Evolutionary conservation across 805 yeast species (phyloP).

Genomic region (Jamesozyma piceae): DNA sequence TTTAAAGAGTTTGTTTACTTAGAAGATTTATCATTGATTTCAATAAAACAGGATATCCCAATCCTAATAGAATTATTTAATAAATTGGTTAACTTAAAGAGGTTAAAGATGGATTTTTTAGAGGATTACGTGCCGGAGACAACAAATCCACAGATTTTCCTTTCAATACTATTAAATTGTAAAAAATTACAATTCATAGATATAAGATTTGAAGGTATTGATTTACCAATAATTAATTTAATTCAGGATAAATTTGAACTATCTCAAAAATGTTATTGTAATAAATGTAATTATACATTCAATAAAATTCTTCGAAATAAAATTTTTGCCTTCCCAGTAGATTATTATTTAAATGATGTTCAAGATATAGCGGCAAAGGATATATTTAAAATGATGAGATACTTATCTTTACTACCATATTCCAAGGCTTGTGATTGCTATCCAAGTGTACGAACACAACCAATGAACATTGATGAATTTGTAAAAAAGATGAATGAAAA

Average conservation of each 20-base stretch:
- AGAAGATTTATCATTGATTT: slow-evolving; percentile 35
- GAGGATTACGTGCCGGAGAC: slow-evolving; percentile 30
- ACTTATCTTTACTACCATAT: slow-evolving; percentile 32
- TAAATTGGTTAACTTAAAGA: slow-evolving; percentile 25
- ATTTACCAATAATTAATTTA: slow-evolving; percentile 24
- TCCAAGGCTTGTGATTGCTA: slow-evolving; percentile 37
- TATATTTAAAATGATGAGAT: slow-evolving; percentile 31
- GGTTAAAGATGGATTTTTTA: slow-evolving; percentile 35
- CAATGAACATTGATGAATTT: slow-evolving; percentile 30
- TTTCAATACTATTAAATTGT: slow-evolving; percentile 29
- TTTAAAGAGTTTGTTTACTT: slow-evolving; percentile 31
- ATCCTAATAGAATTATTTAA: slow-evolving; percentile 28
- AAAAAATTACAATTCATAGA: slow-evolving; percentile 33
- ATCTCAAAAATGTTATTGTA: slow-evolving; percentile 28
- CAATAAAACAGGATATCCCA: slow-evolving; percentile 31
- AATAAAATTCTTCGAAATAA: slow-evolving; percentile 27
- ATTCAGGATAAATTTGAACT: slow-evolving; percentile 21
- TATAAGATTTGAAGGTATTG: slow-evolving; percentile 30
- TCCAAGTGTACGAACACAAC: slow-evolving; percentile 36
- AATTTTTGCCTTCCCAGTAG: slow-evolving; percentile 27
- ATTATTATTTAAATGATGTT: slow-evolving; percentile 19
- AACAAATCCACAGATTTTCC: slow-evolving; percentile 27
- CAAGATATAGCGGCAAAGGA: slow-evolving; percentile 29
- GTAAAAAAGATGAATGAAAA: slow-evolving; percentile 22
- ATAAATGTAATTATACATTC: slow-evolving; percentile 24